Conservation (phyloP, 2,329 filamentous ascomycete species). For the Biscogniauxia mediterranea region DNA sequence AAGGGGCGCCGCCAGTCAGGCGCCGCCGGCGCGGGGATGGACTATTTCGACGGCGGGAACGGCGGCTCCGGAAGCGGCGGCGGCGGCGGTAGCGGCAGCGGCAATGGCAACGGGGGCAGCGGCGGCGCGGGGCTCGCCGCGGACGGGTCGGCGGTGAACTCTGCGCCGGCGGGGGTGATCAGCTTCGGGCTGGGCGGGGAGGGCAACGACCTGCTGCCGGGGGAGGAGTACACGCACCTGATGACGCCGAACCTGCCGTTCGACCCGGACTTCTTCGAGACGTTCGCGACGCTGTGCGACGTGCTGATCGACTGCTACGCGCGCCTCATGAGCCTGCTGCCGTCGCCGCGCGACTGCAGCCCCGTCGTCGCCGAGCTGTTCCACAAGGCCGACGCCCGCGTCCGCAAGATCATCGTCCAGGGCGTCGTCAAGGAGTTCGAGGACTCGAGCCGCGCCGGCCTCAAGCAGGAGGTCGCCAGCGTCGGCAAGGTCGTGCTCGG, state of each 20-base stretch:
- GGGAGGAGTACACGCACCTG: constrained; percentile 84
- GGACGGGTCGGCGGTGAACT: constrained; percentile 31
- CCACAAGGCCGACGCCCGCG: constrained; percentile 78
- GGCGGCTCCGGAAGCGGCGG: constrained; percentile 17
- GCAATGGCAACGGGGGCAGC: constrained; percentile 10
- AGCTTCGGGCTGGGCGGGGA: constrained; percentile 51
- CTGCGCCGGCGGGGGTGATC: constrained; percentile 46
- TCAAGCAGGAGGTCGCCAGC: constrained; percentile 78
- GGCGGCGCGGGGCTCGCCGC: constrained; percentile 21
- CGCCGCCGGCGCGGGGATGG: constrained; percentile 38
- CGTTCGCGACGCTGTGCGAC: constrained; percentile 92
- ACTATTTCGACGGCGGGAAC: constrained; percentile 19
- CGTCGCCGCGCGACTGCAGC: constrained; percentile 71
- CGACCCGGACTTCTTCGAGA: constrained; percentile 95
- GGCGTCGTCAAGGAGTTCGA: constrained; percentile 91
- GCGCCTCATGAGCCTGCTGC: constrained; percentile 70
- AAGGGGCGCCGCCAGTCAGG: constrained; percentile 57
- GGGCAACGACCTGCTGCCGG: constrained; percentile 68
- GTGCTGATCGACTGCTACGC: constrained; percentile 91
- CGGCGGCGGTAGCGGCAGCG: constrained; percentile 19
- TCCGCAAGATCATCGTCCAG: constrained; percentile 86
- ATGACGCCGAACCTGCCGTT: constrained; percentile 92
- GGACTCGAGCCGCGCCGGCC: constrained; percentile 72
- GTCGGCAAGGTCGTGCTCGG: constrained; percentile 87
- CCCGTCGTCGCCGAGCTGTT: constrained; percentile 78